Evolutionary conservation across 2,329 filamentous ascomycete genomes (phyloP), one percentile per base, ranked within the genome.

Genomic region (Fusarium fracticaudum): DNA sequence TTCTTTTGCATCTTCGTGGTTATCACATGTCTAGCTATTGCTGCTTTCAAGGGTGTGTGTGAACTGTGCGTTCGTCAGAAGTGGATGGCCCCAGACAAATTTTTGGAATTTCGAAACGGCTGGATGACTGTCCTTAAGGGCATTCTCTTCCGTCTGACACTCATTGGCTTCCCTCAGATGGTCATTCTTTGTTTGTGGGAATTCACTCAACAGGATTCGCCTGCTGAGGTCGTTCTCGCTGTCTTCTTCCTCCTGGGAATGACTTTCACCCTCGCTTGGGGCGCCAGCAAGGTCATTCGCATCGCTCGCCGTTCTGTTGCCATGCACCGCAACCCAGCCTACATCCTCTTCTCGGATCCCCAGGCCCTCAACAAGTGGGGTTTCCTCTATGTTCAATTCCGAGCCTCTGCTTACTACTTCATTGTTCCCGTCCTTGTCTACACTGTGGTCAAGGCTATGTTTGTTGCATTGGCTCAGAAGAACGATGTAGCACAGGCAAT

Each of bases 291-390:
- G 86, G 94, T 98, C 73, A 93, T 97, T 77, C 90, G 91, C 62
- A 93, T 98, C 72, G 96, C 95, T 40, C 94, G 94, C 80, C 93
- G 94, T 77, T 98, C 95, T 38, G 93, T 97, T 72, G 85, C 89
- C 65, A 94, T 98, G 91, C 95, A 98, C 87, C 95, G 96, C 85
- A 98, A 98, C 85, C 95, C 96, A 33, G 96, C 95, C 35, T 98
- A 98, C 84, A 98, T 98, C 77, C 91, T 98, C 71, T 98, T 97
- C 86, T 98, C 96, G 6, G 95, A 98, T 79, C 95, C 95, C n/a
- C 90, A 94, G 72, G 92, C 93, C 60, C 89, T 98, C 73, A 98
- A 98, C 89, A 97, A 98, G 85, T 98, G 95, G 96, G 96, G 96
- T 29, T 98, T 98, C 87, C 90, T 98, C 74, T 98, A 98, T 81